phyloP scores from a whole-genome alignment of 2,329 filamentous ascomycete species.

The Colletotrichum graminicola region DNA sequence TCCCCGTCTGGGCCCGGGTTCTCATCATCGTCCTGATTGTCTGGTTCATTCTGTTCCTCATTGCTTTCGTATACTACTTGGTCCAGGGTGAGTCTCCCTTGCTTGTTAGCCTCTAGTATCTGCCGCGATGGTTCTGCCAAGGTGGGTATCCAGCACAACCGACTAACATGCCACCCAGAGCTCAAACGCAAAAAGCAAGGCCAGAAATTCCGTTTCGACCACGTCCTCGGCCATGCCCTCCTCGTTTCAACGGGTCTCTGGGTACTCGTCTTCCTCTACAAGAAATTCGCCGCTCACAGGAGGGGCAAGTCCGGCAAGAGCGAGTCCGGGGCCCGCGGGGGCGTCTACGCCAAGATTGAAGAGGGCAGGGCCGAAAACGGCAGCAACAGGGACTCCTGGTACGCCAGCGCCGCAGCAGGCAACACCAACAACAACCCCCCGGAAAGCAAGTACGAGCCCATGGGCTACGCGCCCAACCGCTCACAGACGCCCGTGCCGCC shows the following conservation, averaged over 20 bases:
- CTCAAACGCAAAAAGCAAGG: slow-evolving; percentile 40
- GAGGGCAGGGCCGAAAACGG: slow-evolving; percentile 29
- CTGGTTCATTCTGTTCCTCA: slow-evolving; percentile 34
- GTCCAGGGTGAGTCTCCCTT: slow-evolving; percentile 9
- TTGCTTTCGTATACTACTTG: slow-evolving; percentile 19
- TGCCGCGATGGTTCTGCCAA: neutral
- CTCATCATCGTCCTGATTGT: slow-evolving; percentile 40
- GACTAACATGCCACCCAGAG: slow-evolving; percentile 22
- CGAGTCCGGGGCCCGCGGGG: slow-evolving; percentile 7
- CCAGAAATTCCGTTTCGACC: slow-evolving; percentile 36
- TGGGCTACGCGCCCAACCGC: slow-evolving; percentile 21
- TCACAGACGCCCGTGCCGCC: slow-evolving; percentile 4
- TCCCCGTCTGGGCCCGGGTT: slow-evolving; percentile 40
- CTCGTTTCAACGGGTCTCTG: slow-evolving; percentile 41
- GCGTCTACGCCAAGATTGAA: slow-evolving; percentile 41
- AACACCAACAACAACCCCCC: neutral
- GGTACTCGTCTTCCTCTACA: slow-evolving; percentile 44
- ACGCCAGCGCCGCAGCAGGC: slow-evolving; percentile 19
- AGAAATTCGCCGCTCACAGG: slow-evolving; percentile 44
- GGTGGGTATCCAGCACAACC: neutral
- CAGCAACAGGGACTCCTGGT: slow-evolving; percentile 25
- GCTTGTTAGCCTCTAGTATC: neutral
- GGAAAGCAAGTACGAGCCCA: slow-evolving; percentile 35
- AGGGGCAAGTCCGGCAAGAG: slow-evolving; percentile 9
- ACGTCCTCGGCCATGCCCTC: slow-evolving; percentile 37